Percentiles rank a stretch among this genome's conserved stretches.
Evolutionary conservation across 331 rosid species (phyloP).

Genomic region (Rhamnella rubrinervis): DNA sequence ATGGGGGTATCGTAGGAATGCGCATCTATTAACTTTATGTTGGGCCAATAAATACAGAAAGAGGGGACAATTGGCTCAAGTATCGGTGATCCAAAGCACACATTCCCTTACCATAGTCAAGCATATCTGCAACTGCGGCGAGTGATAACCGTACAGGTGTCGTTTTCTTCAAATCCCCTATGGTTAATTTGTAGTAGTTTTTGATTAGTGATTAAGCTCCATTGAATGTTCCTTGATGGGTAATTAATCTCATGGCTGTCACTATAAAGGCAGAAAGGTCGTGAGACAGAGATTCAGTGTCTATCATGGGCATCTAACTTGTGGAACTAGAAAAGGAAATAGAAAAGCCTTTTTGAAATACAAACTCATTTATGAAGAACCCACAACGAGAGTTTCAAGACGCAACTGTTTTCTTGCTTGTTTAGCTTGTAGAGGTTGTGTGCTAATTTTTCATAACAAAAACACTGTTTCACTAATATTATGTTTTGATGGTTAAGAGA

Average conservation of each 20-base stretch:
- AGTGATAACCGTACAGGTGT: slow-evolving; percentile 24
- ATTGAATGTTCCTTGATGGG: slow-evolving; percentile 7
- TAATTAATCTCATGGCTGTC: slow-evolving; percentile 1
- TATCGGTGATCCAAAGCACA: slow-evolving; percentile 26
- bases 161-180: neutral
- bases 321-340: too few species aligned
- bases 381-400: too few species aligned
- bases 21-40: slow-evolving; percentile 7
- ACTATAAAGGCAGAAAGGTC: too few species aligned
- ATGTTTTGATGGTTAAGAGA: too few species aligned
- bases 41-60: slow-evolving; percentile 18
- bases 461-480: too few species aligned
- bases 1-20: slow-evolving; percentile 25
- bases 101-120: slow-evolving; percentile 7
- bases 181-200: neutral
- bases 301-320: too few species aligned
- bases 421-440: too few species aligned
- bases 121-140: neutral
- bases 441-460: too few species aligned
- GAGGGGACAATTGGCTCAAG: slow-evolving; percentile 24
- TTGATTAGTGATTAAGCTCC: neutral
- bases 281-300: neutral
- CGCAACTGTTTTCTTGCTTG: too few species aligned
- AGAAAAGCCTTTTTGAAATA: too few species aligned
- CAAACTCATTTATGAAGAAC: too few species aligned